Evolutionary conservation across 2,329 filamentous ascomycete genomes (phyloP).

Genomic region (Aspergillaceae sp.): DNA sequence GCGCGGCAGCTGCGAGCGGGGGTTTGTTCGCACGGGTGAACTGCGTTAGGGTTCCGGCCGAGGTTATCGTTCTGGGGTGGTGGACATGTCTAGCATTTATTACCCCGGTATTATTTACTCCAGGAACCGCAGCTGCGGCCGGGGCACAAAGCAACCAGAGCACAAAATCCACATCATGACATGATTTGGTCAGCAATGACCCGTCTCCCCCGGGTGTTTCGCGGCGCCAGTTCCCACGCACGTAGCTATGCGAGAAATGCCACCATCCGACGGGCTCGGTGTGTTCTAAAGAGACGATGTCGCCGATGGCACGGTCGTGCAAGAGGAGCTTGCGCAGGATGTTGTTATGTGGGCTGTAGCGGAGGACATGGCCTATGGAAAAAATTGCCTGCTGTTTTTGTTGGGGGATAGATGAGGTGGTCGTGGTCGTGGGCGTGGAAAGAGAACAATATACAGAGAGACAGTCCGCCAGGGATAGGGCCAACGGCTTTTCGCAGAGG

Average conservation of each 20-base stretch:
- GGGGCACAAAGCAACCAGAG: conserved; percentile 85
- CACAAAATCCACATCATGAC: conserved; percentile 89
- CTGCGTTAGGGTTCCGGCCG: conserved; percentile 65
- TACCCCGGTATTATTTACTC: neutral
- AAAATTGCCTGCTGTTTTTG: conserved; percentile 47
- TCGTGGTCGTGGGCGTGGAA: conserved; percentile 13
- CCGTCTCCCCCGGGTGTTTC: conserved; percentile 62
- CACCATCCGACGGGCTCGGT: conserved; percentile 94
- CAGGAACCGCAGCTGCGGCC: conserved; percentile 21
- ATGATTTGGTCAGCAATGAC: conserved; percentile 86
- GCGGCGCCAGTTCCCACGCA: conserved; percentile 87
- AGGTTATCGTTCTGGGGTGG: conserved; percentile 66
- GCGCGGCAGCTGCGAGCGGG: conserved; percentile 49
- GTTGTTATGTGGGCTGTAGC: conserved; percentile 90
- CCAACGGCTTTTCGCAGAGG: conserved; percentile 91
- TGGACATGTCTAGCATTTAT: conserved; percentile 37
- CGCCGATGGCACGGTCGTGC: conserved; percentile 67
- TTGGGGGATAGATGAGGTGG: conserved; percentile 19
- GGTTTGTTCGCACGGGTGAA: conserved; percentile 74
- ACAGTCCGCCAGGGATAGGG: conserved; percentile 69
- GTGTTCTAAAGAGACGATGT: conserved; percentile 78
- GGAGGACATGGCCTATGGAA: conserved; percentile 85
- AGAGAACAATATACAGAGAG: conserved; percentile 53
- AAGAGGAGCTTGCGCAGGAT: conserved; percentile 70
- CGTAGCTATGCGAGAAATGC: conserved; percentile 88